Conservation (phyloP, 352 stramenopile genomes). For the Globisporangium polare region DNA sequence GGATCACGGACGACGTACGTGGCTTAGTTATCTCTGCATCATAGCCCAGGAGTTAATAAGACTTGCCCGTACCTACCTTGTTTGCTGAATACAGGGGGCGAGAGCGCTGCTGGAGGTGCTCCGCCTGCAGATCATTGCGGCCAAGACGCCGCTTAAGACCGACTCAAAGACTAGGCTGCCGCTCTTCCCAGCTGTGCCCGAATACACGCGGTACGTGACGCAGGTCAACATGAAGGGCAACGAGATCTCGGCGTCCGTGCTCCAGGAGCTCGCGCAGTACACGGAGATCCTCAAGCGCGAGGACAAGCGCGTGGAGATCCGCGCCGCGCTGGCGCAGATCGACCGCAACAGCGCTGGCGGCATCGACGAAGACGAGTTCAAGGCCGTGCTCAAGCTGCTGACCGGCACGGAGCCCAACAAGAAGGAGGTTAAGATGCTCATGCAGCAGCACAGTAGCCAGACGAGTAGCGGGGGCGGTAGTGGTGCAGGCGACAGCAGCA, state of each 20-base stretch:
- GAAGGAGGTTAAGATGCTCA: constrained; percentile 65
- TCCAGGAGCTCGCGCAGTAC: constrained; percentile 74
- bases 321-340: constrained; percentile 61
- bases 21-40: neutral
- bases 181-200: constrained; percentile 33
- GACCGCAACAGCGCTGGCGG: constrained; percentile 49
- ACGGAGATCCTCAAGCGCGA: constrained; percentile 68
- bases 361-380: constrained; percentile 79
- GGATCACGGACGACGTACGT: constrained; percentile 73
- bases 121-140: constrained; percentile 67
- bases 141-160: constrained; percentile 49
- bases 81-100: constrained; percentile 36
- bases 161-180: constrained; percentile 53
- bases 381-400: constrained; percentile 72
- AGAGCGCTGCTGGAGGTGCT: constrained; percentile 74
- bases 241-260: constrained; percentile 51
- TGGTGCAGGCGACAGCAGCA: constrained; percentile 12
- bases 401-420: constrained; percentile 66
- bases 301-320: constrained; percentile 79
- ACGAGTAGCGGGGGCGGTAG: constrained; percentile 33
- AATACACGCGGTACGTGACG: constrained; percentile 71
- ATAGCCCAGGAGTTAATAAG: neutral
- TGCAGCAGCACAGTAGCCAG: constrained; percentile 51
- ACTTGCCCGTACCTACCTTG: neutral
- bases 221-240: constrained; percentile 78